A percentile compares a stretch with the other conserved stretches of the same genome.
Conservation (phyloP, 2,329 filamentous ascomycete species). For the Botrytis deweyae region DNA sequence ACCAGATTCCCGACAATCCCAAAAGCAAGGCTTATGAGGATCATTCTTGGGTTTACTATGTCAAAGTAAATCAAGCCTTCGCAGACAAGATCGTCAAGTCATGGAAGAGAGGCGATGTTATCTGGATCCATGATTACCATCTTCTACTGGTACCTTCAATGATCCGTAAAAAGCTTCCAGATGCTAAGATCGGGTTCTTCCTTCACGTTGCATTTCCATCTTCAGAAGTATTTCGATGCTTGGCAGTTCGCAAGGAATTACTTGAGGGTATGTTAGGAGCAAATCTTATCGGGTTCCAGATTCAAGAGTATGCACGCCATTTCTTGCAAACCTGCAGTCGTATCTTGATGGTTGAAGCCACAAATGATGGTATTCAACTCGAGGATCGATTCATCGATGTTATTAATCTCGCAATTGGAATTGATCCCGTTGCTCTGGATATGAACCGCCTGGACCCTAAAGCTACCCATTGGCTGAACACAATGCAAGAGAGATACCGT, state of each 20-base stretch:
- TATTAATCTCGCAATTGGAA: slow-evolving; percentile 80
- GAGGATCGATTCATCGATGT: slow-evolving; percentile 94
- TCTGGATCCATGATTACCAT: slow-evolving; percentile 97
- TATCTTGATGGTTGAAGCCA: slow-evolving; percentile 85
- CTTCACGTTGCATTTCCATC: slow-evolving; percentile 94
- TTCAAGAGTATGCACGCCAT: slow-evolving; percentile 87
- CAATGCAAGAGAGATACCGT: slow-evolving; percentile 79
- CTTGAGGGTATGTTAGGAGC: slow-evolving; percentile 91
- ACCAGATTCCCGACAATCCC: slow-evolving; percentile 95
- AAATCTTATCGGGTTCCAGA: slow-evolving; percentile 91
- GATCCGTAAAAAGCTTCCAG: slow-evolving; percentile 84
- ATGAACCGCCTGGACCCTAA: slow-evolving; percentile 68
- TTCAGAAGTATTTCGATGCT: slow-evolving; percentile 90
- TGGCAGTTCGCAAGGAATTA: slow-evolving; percentile 82
- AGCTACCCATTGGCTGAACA: slow-evolving; percentile 75
- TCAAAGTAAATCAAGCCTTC: slow-evolving; percentile 88
- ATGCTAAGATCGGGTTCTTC: slow-evolving; percentile 95
- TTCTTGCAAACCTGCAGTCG: slow-evolving; percentile 96
- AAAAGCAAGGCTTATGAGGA: slow-evolving; percentile 98
- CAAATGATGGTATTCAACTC: slow-evolving; percentile 80
- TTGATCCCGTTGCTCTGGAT: slow-evolving; percentile 76
- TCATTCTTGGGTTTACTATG: slow-evolving; percentile 94
- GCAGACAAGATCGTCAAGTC: slow-evolving; percentile 86
- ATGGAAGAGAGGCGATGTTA: slow-evolving; percentile 89
- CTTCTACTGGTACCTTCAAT: slow-evolving; percentile 84